These are phyloP conservation scores for Trichoderma brevicompactum DNA, from an alignment of 2,329 filamentous ascomycete genomes.

Conservation along the genomic window DNA sequence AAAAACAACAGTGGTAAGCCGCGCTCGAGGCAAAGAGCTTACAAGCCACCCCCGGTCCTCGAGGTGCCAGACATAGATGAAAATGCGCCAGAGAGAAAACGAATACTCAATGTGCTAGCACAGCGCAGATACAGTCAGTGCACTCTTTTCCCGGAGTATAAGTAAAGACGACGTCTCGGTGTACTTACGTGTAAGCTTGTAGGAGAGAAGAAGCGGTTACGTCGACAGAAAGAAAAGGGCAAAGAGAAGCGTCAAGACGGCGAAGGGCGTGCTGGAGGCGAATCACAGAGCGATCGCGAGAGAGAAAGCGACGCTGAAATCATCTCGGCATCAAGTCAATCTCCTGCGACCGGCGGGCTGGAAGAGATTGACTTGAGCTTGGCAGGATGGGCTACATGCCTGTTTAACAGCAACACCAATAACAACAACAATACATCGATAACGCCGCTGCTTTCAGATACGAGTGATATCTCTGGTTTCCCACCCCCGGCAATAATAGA, in stretches of 20 bases:
- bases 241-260: background rate
- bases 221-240: conserved; percentile 35
- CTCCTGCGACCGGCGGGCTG: conserved; percentile 25
- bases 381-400: conserved; percentile 34
- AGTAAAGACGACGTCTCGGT: background rate
- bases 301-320: background rate
- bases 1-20: conserved; percentile 31
- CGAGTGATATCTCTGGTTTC: conserved; percentile 27
- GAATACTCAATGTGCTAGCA: conserved; percentile 58
- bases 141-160: background rate
- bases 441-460: conserved; percentile 31
- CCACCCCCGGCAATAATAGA: conserved; percentile 7
- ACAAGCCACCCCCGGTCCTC: conserved; percentile 48
- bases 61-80: conserved; percentile 54
- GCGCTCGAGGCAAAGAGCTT: conserved; percentile 46
- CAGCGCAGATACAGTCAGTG: conserved; percentile 56
- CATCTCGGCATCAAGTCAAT: background rate
- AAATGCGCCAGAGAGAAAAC: conserved; percentile 57
- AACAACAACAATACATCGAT: background rate
- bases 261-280: background rate
- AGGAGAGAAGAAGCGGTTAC: conserved; percentile 43
- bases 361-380: conserved; percentile 35
- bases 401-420: conserved; percentile 32
- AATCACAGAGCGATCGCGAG: conserved; percentile 16
- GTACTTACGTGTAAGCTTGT: background rate